Evolutionary conservation across 2,329 filamentous ascomycete species (phyloP), one percentile per base, ranked within the genome.

Genomic region (Biscogniauxia mediterranea): DNA sequence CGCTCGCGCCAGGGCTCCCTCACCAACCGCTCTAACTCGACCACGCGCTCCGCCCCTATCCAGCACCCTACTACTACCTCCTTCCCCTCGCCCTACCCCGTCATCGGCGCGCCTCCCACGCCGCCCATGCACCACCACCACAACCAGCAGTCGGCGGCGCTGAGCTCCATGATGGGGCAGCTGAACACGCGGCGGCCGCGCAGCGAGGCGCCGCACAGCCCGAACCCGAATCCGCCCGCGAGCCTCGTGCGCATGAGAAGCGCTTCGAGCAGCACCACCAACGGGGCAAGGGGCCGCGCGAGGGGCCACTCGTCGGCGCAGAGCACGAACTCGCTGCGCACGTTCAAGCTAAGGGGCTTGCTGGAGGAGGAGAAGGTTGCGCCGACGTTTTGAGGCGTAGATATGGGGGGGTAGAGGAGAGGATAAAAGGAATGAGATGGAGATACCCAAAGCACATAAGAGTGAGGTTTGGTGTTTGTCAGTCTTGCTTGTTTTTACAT

Each of bases 161-260:
- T 77, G 56, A 68, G 63, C 19, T 68, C 71, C 4, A 74, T 74
- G 70, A 73, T 75, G 66, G 68, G 68, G 60, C 73, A 73, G 50
- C 58, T 77, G 13, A 74, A 77, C 51, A 68, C 73, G 1, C 69
- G 74, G n/a, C 70, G 5, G 23, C 23, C 23, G 23, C 23, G 23
- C 23, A 23, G n/a, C n/a, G n/a, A n/a, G n/a, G n/a, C n/a, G 71
- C 7, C 66, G 54, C 61, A 65, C 63, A 49, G 62, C 52, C 65
- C 63, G 49, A 61, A 68, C 3, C 63, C 66, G 11, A 64, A 69
- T 17, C 13, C 21, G 8, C 6, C 38, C 59, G 59, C 46, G 61
- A 55, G 57, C 46, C 61, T 57, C 19, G 52, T 62, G 23, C 21
- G 59, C 20, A 32, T 64, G 62, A 1, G 64, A 56, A 49, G 57